phyloP scores from a whole-genome alignment of 2,329 filamentous ascomycete genomes.

The Metarhizium rileyi region DNA sequence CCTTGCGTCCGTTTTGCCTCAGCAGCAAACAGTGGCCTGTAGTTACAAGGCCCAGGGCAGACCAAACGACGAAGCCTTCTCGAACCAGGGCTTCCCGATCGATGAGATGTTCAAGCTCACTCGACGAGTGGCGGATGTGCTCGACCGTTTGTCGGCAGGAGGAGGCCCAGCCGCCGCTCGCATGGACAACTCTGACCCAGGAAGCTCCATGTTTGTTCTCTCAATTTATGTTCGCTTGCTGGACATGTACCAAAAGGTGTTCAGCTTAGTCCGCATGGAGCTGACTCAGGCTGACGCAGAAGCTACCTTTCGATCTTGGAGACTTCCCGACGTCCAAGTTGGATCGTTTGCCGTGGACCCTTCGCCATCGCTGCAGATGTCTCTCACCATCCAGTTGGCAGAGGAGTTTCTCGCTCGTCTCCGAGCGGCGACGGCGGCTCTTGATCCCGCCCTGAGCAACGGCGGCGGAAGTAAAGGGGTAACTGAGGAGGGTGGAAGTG shows the following conservation, averaged over 20 bases:
- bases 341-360: slow-evolving; percentile 30
- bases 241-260: slow-evolving; percentile 31
- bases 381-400: slow-evolving; percentile 30
- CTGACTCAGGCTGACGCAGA: slow-evolving; percentile 18
- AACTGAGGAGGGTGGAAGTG: slow-evolving; percentile 9
- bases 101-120: slow-evolving; percentile 32
- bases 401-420: slow-evolving; percentile 30
- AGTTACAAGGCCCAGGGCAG: slow-evolving; percentile 9
- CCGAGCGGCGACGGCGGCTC: slow-evolving; percentile 19
- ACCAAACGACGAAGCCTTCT: slow-evolving; percentile 12
- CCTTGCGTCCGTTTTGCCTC: slow-evolving; percentile 24
- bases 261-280: slow-evolving; percentile 25
- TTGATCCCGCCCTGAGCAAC: slow-evolving; percentile 16
- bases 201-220: slow-evolving; percentile 28
- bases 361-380: slow-evolving; percentile 31
- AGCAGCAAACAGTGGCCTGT: slow-evolving; percentile 14
- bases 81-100: slow-evolving; percentile 25
- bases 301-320: slow-evolving; percentile 25
- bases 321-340: slow-evolving; percentile 30
- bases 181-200: slow-evolving; percentile 23
- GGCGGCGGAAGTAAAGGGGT: slow-evolving; percentile 4
- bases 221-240: slow-evolving; percentile 30
- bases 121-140: slow-evolving; percentile 24
- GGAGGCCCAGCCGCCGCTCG: slow-evolving; percentile 7
- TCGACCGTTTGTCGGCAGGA: slow-evolving; percentile 17